phyloP scores from a whole-genome alignment of 2,329 filamentous ascomycete species.

The Sporothrix brunneoviolacea region DNA sequence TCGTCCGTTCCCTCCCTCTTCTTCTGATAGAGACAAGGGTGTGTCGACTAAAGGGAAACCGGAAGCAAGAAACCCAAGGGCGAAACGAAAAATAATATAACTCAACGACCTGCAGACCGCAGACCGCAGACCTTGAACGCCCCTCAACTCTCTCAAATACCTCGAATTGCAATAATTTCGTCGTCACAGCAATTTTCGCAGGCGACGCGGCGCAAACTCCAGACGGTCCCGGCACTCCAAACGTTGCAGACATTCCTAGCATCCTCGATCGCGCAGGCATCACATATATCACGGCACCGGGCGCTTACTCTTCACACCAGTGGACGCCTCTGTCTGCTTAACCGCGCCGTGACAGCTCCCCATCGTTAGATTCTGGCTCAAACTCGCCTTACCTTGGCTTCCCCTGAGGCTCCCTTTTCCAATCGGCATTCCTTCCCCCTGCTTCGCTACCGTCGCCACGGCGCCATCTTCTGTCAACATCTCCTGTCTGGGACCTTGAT shows the following conservation, averaged over 20 bases:
- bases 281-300: constrained; percentile 11
- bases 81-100: too few relatives aligned
- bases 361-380: neutral
- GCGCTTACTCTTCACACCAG: constrained; percentile 8
- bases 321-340: neutral
- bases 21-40: neutral
- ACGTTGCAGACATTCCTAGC: neutral
- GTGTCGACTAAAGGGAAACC: too few relatives aligned
- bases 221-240: too few relatives aligned
- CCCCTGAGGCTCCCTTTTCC: constrained; percentile 2
- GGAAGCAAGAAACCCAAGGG: too few relatives aligned
- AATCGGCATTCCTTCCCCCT: neutral
- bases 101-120: too few relatives aligned
- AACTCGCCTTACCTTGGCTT: neutral
- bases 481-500: constrained; percentile 1
- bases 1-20: neutral
- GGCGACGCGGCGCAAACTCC: too few relatives aligned
- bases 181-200: too few relatives aligned
- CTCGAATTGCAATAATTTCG: too few relatives aligned
- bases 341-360: neutral
- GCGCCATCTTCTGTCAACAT: constrained; percentile 2
- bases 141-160: too few relatives aligned
- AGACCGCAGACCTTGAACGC: too few relatives aligned
- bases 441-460: constrained; percentile 3
- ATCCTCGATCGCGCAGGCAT: neutral